phyloP scores from a whole-genome alignment of 768 basidiomycete species.

The Xerocomellus dryophilus region DNA sequence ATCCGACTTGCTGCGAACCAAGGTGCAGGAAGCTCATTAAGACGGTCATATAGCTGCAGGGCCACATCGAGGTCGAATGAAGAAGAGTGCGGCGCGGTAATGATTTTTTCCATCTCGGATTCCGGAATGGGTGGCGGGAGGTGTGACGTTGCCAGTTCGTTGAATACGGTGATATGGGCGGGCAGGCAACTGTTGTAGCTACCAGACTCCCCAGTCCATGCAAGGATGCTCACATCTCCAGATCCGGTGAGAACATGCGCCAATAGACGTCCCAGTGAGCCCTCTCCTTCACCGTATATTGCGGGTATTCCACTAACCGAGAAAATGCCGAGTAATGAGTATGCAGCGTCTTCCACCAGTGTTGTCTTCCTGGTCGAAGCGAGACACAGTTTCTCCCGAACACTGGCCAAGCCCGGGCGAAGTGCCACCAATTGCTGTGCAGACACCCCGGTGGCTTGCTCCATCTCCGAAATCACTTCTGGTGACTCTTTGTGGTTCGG shows the following conservation, averaged over 20 bases:
- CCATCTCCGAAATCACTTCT: background rate
- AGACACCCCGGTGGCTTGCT: background rate
- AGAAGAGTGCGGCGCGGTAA: background rate
- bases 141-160: background rate
- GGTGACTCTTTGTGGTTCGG: background rate
- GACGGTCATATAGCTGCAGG: background rate
- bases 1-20: slow-evolving; percentile 4
- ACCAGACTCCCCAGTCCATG: background rate
- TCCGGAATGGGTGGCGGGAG: background rate
- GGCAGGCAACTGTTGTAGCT: background rate
- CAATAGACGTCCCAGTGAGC: background rate
- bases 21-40: background rate
- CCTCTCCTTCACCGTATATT: background rate
- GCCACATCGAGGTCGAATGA: background rate
- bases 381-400: background rate
- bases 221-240: background rate
- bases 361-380: background rate
- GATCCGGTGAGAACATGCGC: background rate
- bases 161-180: background rate
- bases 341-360: background rate
- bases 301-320: background rate
- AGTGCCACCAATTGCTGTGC: background rate
- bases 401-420: background rate
- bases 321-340: too few relatives aligned
- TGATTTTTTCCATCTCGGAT: background rate